Percentiles rank a stretch among this genome's conserved stretches.
Evolutionary conservation across 2,329 filamentous ascomycete species (phyloP).

Genomic region (Pezicula carpinea): DNA sequence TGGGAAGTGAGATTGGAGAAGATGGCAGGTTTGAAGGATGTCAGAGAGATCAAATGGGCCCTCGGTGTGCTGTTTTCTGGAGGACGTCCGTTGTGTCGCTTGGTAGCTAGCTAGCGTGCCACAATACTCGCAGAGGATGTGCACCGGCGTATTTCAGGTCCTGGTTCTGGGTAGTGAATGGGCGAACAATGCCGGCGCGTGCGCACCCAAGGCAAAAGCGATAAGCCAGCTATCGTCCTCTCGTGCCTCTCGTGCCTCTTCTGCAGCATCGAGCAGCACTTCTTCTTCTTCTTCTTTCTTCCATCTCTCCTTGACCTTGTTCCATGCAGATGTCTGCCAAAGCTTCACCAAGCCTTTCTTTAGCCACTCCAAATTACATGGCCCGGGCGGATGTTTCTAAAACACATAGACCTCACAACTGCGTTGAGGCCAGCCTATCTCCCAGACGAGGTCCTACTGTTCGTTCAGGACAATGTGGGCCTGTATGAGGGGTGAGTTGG

Average conservation of each 20-base stretch:
- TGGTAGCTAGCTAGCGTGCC: too few species aligned
- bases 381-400: slow-evolving; percentile 89
- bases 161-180: too few species aligned
- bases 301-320: neutral
- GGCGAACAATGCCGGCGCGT: too few species aligned
- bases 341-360: slow-evolving; percentile 1
- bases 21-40: too few species aligned
- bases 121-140: too few species aligned
- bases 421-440: slow-evolving; percentile 89
- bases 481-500: slow-evolving; percentile 86
- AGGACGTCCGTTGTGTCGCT: too few species aligned
- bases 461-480: slow-evolving; percentile 96
- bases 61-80: too few species aligned
- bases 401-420: slow-evolving; percentile 91
- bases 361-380: slow-evolving; percentile 14
- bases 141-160: too few species aligned
- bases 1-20: neutral
- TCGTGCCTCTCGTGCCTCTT: neutral
- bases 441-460: slow-evolving; percentile 89
- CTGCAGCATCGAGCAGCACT: too few species aligned
- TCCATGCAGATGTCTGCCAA: neutral
- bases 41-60: neutral
- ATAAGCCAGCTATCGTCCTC: too few species aligned
- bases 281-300: neutral
- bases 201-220: too few species aligned